Percentiles rank a stretch among this genome's conserved stretches.
Conservation (phyloP, 2,329 filamentous ascomycete species). For the Hymenoscyphus fructigenus region DNA sequence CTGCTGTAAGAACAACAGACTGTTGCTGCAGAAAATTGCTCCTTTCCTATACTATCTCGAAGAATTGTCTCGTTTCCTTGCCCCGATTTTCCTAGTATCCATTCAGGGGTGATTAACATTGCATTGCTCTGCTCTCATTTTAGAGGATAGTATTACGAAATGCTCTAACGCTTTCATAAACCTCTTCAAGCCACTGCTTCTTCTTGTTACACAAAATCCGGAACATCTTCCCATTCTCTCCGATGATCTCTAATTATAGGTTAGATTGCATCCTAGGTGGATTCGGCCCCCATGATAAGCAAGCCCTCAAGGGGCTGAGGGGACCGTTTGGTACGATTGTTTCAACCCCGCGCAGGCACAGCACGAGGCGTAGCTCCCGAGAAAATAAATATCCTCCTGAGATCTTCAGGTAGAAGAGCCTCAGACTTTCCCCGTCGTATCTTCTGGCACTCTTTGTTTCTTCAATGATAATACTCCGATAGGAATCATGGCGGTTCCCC, state of each 20-base stretch:
- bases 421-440: neutral
- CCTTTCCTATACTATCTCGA: neutral
- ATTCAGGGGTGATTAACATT: neutral
- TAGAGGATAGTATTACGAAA: too few relatives aligned
- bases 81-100: neutral
- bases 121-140: too few relatives aligned
- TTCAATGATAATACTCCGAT: neutral
- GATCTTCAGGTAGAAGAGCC: neutral
- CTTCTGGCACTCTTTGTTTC: neutral
- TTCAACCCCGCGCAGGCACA: slow-evolving; percentile 1
- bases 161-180: neutral
- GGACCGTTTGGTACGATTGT: slow-evolving; percentile 1
- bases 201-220: neutral
- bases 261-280: neutral
- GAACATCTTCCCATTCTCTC: neutral
- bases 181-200: neutral
- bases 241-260: neutral
- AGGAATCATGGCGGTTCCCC: slow-evolving; percentile 11
- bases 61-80: neutral
- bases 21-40: neutral
- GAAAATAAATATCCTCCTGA: neutral
- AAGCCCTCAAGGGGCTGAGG: neutral
- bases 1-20: neutral
- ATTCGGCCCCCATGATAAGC: neutral
- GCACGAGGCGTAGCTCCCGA: neutral